phyloP scores from a whole-genome alignment of 2,329 filamentous ascomycete genomes.

The Colletotrichum tanaceti region DNA sequence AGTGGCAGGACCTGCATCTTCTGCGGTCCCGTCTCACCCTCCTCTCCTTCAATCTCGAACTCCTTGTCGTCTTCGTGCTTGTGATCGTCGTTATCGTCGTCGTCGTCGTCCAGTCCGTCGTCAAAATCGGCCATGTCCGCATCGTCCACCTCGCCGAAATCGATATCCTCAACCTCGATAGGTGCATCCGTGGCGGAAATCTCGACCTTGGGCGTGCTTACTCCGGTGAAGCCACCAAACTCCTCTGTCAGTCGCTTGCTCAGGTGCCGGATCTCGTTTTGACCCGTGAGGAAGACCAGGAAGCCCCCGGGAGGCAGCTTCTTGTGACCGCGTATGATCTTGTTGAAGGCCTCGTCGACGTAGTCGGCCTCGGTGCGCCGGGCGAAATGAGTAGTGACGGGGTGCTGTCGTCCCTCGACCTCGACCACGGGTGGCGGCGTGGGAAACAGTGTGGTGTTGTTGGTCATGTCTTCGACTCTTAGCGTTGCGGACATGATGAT shows the following conservation, averaged over 20 bases:
- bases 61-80: slow-evolving; percentile 69
- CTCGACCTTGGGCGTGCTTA: slow-evolving; percentile 74
- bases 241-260: slow-evolving; percentile 80
- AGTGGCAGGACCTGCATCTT: slow-evolving; percentile 92
- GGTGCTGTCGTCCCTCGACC: slow-evolving; percentile 90
- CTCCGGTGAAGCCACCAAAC: slow-evolving; percentile 68
- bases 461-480: slow-evolving; percentile 87
- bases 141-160: slow-evolving; percentile 79
- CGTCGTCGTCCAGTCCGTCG: slow-evolving; percentile 67
- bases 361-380: slow-evolving; percentile 87
- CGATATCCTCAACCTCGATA: slow-evolving; percentile 86
- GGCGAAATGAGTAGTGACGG: slow-evolving; percentile 90
- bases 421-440: slow-evolving; percentile 84
- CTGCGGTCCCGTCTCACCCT: slow-evolving; percentile 65
- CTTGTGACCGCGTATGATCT: slow-evolving; percentile 86
- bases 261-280: slow-evolving; percentile 89
- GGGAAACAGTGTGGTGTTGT: slow-evolving; percentile 84
- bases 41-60: slow-evolving; percentile 75
- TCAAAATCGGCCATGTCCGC: slow-evolving; percentile 70
- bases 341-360: slow-evolving; percentile 88
- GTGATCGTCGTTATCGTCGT: slow-evolving; percentile 64
- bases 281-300: slow-evolving; percentile 92
- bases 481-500: slow-evolving; percentile 99
- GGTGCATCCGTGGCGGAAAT: slow-evolving; percentile 82
- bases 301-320: slow-evolving; percentile 93